These are phyloP conservation scores for Hamamelis virginiana DNA, from an alignment of 164 flowering plant genomes.

Conservation along the genomic window DNA sequence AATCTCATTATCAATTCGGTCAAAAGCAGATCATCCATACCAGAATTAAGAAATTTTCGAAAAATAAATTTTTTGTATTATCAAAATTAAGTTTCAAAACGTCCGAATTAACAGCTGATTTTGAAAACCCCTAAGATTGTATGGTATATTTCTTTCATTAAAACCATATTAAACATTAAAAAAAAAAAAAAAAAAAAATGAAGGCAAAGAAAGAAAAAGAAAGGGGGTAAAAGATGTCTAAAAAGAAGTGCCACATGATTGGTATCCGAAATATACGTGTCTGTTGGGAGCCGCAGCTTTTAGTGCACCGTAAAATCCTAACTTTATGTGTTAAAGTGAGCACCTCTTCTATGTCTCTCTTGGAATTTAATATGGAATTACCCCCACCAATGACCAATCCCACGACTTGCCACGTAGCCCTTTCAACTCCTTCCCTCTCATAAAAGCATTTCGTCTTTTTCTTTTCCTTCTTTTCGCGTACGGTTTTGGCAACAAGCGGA, in stretches of 20 bases:
- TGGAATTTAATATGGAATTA: background rate
- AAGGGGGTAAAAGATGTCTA: conserved; percentile 6
- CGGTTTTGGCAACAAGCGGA: conserved; percentile 13
- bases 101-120: too few relatives aligned
- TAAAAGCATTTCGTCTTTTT: conserved; percentile 6
- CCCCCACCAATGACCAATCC: background rate
- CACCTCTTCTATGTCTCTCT: too few relatives aligned
- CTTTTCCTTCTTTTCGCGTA: background rate
- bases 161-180: too few relatives aligned
- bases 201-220: too few relatives aligned
- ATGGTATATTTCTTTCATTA: too few relatives aligned
- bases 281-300: conserved; percentile 12
- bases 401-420: background rate
- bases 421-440: background rate
- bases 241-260: conserved; percentile 29
- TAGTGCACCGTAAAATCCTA: conserved; percentile 1
- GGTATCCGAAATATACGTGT: conserved; percentile 19
- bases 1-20: too few relatives aligned
- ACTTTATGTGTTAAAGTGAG: conserved; percentile 2
- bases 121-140: too few relatives aligned
- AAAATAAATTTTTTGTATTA: too few relatives aligned
- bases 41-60: too few relatives aligned
- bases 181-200: too few relatives aligned
- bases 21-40: too few relatives aligned
- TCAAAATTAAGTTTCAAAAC: too few relatives aligned